Evolutionary conservation across 2,329 filamentous ascomycete species (phyloP).

Genomic region (Onygenales sp.): DNA sequence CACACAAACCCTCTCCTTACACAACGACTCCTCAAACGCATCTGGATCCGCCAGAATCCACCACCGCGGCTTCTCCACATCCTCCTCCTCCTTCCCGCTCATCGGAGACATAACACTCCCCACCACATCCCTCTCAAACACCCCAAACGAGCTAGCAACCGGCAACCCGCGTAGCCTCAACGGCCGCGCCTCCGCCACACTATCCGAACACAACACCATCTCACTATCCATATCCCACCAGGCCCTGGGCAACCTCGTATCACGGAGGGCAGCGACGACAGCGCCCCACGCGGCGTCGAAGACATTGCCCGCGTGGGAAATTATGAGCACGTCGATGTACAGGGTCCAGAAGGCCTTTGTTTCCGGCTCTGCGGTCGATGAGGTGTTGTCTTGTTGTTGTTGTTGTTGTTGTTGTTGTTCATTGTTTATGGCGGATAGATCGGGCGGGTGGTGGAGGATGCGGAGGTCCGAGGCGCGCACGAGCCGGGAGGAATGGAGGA

Average conservation of each 20-base stretch:
- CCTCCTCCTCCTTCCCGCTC: conserved; percentile 14
- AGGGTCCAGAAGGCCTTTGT: conserved; percentile 88
- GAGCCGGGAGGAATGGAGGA: conserved; percentile 63
- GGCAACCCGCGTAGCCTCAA: conserved; percentile 59
- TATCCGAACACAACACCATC: conserved; percentile 63
- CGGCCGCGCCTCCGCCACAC: conserved; percentile 42
- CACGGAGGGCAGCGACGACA: conserved; percentile 66
- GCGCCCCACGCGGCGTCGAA: conserved; percentile 88
- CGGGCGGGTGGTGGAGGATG: conserved; percentile 55
- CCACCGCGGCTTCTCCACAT: conserved; percentile 39
- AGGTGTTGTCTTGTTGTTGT: conserved; percentile 22
- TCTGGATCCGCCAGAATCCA: conserved; percentile 88
- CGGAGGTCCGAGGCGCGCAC: conserved; percentile 59
- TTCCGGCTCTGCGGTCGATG: conserved; percentile 25
- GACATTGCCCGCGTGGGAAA: conserved; percentile 83
- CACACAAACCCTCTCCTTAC: conserved; percentile 71
- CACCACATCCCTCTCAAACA: conserved; percentile 56
- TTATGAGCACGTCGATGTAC: conserved; percentile 90
- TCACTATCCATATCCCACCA: conserved; percentile 78
- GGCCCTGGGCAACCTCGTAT: conserved; percentile 68
- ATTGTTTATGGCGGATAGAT: background rate
- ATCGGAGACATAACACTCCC: conserved; percentile 25
- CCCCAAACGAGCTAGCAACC: conserved; percentile 65
- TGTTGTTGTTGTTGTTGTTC: conserved; percentile 29
- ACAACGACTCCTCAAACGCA: conserved; percentile 76